Evolutionary conservation across 192 early-diverging fungal genomes (phyloP).

Genomic region (Backusella tuberculispora): DNA sequence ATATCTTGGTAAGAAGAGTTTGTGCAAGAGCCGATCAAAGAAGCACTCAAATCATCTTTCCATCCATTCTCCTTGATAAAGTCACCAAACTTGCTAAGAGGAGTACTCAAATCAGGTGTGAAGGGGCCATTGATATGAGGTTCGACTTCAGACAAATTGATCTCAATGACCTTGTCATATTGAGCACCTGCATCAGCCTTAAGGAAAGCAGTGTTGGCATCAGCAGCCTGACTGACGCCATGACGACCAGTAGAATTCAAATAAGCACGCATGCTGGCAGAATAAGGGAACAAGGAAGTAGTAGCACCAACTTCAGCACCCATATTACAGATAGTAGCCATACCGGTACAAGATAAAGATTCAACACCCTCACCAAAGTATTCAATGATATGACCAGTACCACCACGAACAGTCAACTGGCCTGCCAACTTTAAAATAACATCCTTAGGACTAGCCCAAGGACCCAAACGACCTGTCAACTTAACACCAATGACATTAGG

Average conservation of each 20-base stretch:
- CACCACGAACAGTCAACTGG: constrained; percentile 80
- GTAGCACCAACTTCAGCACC: constrained; percentile 98
- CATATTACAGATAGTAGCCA: constrained; percentile 99
- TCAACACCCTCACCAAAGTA: constrained; percentile 95
- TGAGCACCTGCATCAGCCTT: constrained; percentile 70
- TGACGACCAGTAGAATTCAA: constrained; percentile 81
- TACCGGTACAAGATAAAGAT: constrained; percentile 94
- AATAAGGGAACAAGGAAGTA: constrained; percentile 96
- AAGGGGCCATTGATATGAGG: constrained; percentile 99
- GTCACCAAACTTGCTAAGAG: constrained; percentile 84
- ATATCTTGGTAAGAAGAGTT: constrained; percentile 99
- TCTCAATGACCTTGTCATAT: constrained; percentile 96
- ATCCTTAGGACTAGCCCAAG: constrained; percentile 96
- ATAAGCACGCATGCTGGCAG: constrained; percentile 83
- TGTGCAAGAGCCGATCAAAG: constrained; percentile 96
- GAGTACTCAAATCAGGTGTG: constrained; percentile 94
- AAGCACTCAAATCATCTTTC: constrained; percentile 83
- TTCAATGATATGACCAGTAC: constrained; percentile 96
- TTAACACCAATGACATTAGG: constrained; percentile 96
- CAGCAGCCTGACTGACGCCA: constrained; percentile 76
- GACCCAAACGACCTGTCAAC: constrained; percentile 82
- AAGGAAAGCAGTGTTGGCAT: constrained; percentile 62
- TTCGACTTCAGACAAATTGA: constrained; percentile 88
- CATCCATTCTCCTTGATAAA: constrained; percentile 82
- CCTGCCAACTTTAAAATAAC: constrained; percentile 78